Conservation (phyloP, 805 yeast species). For the Candida manassasensis region DNA sequence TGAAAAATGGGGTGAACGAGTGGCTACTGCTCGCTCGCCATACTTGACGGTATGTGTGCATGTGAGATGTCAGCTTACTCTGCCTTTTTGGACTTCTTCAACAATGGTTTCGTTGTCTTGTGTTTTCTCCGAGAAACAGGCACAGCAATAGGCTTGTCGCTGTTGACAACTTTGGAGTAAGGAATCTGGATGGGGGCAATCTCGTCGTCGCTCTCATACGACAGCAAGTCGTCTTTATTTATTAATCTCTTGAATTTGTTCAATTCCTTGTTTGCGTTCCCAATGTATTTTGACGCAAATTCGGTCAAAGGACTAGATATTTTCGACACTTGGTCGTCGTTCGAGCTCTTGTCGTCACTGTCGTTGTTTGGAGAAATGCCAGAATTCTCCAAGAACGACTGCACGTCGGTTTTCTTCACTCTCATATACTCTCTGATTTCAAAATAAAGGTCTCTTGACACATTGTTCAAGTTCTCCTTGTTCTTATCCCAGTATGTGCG, state of each 20-base stretch:
- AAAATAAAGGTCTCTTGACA: slow-evolving; percentile 76
- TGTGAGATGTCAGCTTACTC: too few relatives aligned
- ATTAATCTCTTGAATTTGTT: slow-evolving; percentile 17
- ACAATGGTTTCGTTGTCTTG: slow-evolving; percentile 5
- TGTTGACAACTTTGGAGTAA: neutral
- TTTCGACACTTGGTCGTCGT: slow-evolving; percentile 15
- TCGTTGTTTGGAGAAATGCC: slow-evolving; percentile 13
- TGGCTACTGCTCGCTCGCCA: too few relatives aligned
- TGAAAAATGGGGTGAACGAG: too few relatives aligned
- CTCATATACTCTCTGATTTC: slow-evolving; percentile 75
- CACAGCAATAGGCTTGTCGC: slow-evolving; percentile 2
- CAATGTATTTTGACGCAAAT: slow-evolving; percentile 60
- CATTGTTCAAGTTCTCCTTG: slow-evolving; percentile 60
- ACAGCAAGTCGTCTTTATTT: slow-evolving; percentile 2
- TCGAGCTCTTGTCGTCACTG: slow-evolving; percentile 26
- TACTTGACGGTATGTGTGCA: too few relatives aligned
- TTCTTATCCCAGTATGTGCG: slow-evolving; percentile 80
- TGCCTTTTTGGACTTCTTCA: slow-evolving; percentile 3
- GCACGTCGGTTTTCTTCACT: slow-evolving; percentile 35
- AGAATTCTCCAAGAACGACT: slow-evolving; percentile 21
- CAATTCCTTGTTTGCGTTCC: slow-evolving; percentile 43
- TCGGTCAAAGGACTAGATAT: slow-evolving; percentile 56
- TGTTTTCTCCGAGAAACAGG: slow-evolving; percentile 6
- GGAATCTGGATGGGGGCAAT: slow-evolving; percentile 8
- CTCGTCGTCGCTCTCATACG: slow-evolving; percentile 9